Conservation (phyloP, 352 stramenopile genomes). For the Pythium phragmitis region DNA sequence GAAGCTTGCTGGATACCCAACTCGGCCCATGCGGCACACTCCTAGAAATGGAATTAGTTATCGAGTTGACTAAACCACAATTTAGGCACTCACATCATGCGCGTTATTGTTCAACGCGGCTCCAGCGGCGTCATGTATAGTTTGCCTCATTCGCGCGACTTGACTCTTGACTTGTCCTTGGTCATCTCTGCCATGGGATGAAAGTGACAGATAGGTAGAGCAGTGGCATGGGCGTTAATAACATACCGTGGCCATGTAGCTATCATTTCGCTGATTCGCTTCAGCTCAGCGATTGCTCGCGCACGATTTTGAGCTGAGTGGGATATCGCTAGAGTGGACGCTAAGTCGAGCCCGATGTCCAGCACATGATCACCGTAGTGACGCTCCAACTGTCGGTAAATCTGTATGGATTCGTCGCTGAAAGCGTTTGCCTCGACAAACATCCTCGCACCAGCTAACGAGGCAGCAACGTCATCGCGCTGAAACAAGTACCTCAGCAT, state of each 20-base stretch:
- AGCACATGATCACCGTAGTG: constrained; percentile 57
- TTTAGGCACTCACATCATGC: neutral
- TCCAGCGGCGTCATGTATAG: constrained; percentile 22
- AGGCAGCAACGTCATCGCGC: constrained; percentile 42
- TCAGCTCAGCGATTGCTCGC: constrained; percentile 47
- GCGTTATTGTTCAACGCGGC: constrained; percentile 11
- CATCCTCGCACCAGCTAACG: constrained; percentile 43
- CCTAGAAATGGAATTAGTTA: constrained; percentile 3
- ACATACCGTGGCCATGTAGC: constrained; percentile 4
- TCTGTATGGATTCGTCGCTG: constrained; percentile 47
- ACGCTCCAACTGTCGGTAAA: constrained; percentile 62
- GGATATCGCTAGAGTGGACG: constrained; percentile 50
- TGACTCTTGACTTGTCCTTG: neutral
- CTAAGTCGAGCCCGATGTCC: constrained; percentile 65
- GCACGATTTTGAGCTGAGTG: constrained; percentile 24
- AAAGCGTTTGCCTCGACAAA: constrained; percentile 48
- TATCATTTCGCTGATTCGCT: constrained; percentile 26
- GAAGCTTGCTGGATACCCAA: constrained; percentile 24
- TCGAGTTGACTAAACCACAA: neutral
- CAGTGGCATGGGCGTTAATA: neutral
- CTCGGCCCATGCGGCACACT: constrained; percentile 21
- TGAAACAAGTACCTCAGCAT: constrained; percentile 53
- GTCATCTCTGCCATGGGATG: constrained; percentile 4
- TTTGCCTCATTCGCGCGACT: constrained; percentile 18
- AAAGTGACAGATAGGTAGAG: neutral